Evolutionary conservation across 768 basidiomycete genomes (phyloP).

Genomic region (Chalciporus chontae): DNA sequence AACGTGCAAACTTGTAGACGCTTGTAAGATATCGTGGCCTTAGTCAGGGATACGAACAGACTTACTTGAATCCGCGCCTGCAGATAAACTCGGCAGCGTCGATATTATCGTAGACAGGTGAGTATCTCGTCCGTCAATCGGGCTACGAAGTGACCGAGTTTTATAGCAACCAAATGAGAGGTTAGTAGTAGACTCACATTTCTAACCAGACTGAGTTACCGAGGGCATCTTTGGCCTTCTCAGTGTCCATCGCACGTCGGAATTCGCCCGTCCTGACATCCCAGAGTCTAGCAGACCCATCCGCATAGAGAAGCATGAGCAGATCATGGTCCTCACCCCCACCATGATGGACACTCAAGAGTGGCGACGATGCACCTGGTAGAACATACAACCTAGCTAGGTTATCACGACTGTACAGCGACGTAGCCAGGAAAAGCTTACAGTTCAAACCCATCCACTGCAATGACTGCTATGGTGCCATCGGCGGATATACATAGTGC

Average conservation of each 20-base stretch:
- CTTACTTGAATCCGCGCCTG: slow-evolving; percentile 24
- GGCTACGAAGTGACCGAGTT: slow-evolving; percentile 8
- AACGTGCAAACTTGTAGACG: slow-evolving; percentile 44
- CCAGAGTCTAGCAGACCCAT: slow-evolving; percentile 82
- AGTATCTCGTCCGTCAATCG: slow-evolving; percentile 26
- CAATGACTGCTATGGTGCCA: slow-evolving; percentile 81
- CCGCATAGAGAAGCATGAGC: slow-evolving; percentile 70
- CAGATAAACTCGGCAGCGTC: slow-evolving; percentile 18
- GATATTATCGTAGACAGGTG: slow-evolving; percentile 24
- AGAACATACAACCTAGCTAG: slow-evolving; percentile 65
- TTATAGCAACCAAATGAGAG: neutral
- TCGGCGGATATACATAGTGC: slow-evolving; percentile 70
- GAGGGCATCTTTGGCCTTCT: slow-evolving; percentile 76
- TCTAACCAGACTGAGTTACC: slow-evolving; percentile 70
- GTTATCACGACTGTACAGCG: neutral
- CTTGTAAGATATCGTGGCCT: slow-evolving; percentile 25
- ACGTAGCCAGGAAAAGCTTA: slow-evolving; percentile 39
- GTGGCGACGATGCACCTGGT: slow-evolving; percentile 72
- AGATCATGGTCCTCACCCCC: slow-evolving; percentile 50
- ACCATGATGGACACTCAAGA: slow-evolving; percentile 60
- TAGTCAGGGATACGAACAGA: slow-evolving; percentile 2
- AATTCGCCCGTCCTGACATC: slow-evolving; percentile 81
- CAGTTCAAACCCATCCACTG: slow-evolving; percentile 74
- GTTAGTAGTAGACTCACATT: slow-evolving; percentile 43
- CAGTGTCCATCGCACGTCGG: slow-evolving; percentile 72